Conservation (phyloP, 163 green algal species). For the Prototheca wickerhamii region DNA sequence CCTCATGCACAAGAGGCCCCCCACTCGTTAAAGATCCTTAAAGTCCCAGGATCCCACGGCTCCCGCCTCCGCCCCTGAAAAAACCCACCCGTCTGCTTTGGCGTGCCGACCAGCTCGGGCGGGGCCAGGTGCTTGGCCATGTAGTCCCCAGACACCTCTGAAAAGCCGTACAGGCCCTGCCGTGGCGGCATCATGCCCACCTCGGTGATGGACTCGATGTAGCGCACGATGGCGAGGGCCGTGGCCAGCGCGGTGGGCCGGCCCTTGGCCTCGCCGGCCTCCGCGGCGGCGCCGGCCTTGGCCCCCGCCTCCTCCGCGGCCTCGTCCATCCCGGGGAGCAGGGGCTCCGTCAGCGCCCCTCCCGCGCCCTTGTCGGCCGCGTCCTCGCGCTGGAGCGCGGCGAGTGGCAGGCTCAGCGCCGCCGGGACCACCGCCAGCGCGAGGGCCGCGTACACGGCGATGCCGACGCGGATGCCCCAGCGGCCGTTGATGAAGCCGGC, state of each 20-base stretch:
- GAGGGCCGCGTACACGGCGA: not conserved
- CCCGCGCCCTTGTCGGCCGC: not conserved
- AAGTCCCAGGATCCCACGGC: too few relatives aligned
- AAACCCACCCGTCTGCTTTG: too few relatives aligned
- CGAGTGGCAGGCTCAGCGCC: not conserved
- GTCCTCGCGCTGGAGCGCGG: not conserved
- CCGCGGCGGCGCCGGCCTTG: not conserved
- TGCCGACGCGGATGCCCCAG: constrained; percentile 8
- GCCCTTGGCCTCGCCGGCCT: not conserved
- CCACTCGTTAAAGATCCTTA: too few relatives aligned
- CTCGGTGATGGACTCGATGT: constrained; percentile 25
- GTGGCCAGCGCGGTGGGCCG: not conserved
- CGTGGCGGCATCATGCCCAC: constrained; percentile 2
- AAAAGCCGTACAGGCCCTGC: constrained; percentile 10
- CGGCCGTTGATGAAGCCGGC: constrained; percentile 10
- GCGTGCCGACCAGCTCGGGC: too few relatives aligned
- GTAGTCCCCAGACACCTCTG: constrained; percentile 5
- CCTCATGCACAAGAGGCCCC: too few relatives aligned
- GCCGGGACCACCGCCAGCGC: not conserved
- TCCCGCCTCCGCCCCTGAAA: too few relatives aligned
- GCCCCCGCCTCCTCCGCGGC: too few relatives aligned
- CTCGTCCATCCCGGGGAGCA: not conserved
- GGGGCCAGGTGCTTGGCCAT: constrained; percentile 8
- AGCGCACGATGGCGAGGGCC: constrained; percentile 20
- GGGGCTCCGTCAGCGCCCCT: not conserved